Conservation (phyloP, 1,284 basidiomycete species). For the Ustilago loliicola region DNA sequence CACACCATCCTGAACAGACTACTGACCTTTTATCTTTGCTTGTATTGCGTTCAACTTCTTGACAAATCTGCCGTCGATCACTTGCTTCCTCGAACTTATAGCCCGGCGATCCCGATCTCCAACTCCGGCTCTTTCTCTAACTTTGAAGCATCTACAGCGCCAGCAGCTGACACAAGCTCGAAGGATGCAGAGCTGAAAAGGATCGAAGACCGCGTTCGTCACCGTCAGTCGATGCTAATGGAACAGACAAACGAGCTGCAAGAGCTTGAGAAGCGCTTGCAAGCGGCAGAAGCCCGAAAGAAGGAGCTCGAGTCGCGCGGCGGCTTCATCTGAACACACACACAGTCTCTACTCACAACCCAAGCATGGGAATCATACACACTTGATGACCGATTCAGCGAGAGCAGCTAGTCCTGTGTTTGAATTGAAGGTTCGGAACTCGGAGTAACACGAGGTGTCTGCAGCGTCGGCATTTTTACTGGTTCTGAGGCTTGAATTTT, state of each 20-base stretch:
- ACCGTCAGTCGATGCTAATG: slow-evolving; percentile 55
- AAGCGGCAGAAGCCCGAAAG: slow-evolving; percentile 60
- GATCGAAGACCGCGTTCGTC: slow-evolving; percentile 57
- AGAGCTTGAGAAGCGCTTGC: slow-evolving; percentile 60
- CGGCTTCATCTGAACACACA: slow-evolving; percentile 28
- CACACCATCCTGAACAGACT: background rate
- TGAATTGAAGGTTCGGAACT: slow-evolving; percentile 8
- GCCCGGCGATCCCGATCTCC: slow-evolving; percentile 37
- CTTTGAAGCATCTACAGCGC: slow-evolving; percentile 14
- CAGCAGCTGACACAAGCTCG: slow-evolving; percentile 7
- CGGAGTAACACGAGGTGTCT: slow-evolving; percentile 1
- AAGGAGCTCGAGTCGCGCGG: slow-evolving; percentile 55
- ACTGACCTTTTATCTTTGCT: background rate
- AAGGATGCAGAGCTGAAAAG: slow-evolving; percentile 35
- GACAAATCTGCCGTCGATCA: background rate
- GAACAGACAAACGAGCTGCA: slow-evolving; percentile 62
- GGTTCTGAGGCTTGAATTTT: slow-evolving; percentile 2
- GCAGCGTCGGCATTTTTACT: background rate
- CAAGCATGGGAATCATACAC: background rate
- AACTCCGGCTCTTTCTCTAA: slow-evolving; percentile 38
- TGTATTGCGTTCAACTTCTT: background rate
- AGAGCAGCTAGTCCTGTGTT: background rate
- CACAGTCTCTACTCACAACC: background rate
- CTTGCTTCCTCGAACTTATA: background rate
- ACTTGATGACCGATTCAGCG: background rate